A percentile compares a stretch with the other conserved stretches of the same genome.
Evolutionary conservation across 495 filamentous ascomycete species (phyloP).

Genomic region (Tuber aestivum): DNA sequence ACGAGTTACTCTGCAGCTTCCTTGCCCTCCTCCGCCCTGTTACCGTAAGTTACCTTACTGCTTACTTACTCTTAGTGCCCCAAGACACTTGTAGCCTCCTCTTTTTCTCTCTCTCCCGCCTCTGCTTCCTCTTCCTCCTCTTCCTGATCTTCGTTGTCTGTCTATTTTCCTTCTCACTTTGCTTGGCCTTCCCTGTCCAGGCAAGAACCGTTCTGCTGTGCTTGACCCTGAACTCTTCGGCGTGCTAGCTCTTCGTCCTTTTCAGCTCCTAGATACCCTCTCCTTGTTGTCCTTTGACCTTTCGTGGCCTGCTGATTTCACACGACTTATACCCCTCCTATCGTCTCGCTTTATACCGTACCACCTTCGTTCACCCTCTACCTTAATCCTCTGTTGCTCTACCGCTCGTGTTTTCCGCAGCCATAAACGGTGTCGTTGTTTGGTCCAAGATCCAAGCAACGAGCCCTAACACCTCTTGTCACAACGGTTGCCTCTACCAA

Average conservation of each 20-base stretch:
- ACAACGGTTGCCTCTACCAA: constrained; percentile 65
- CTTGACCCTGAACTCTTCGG: neutral
- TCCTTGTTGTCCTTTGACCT: neutral
- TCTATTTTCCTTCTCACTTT: neutral
- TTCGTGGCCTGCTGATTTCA: neutral
- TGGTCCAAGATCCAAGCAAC: constrained; percentile 43
- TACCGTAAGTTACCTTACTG: neutral
- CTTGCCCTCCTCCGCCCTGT: neutral
- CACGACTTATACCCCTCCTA: neutral
- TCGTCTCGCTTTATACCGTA: constrained; percentile 2
- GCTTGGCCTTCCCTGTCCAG: neutral
- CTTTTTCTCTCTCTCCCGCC: constrained; percentile 1
- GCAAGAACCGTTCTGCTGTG: neutral
- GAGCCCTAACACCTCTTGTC: constrained; percentile 44
- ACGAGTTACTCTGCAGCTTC: constrained; percentile 2
- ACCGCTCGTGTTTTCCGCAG: constrained; percentile 20
- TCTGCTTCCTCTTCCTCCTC: constrained; percentile 8
- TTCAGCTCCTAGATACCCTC: neutral
- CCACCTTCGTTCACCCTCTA: neutral
- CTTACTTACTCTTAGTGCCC: neutral
- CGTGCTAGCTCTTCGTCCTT: constrained; percentile 1
- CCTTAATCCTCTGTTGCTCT: constrained; percentile 8
- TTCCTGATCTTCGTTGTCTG: constrained; percentile 3
- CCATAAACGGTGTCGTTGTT: constrained; percentile 42
- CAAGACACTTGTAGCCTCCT: constrained; percentile 6